Evolutionary conservation across 805 yeast species (phyloP), one percentile per base, ranked within the genome.

Genomic region (Yarrowia sp.): DNA sequence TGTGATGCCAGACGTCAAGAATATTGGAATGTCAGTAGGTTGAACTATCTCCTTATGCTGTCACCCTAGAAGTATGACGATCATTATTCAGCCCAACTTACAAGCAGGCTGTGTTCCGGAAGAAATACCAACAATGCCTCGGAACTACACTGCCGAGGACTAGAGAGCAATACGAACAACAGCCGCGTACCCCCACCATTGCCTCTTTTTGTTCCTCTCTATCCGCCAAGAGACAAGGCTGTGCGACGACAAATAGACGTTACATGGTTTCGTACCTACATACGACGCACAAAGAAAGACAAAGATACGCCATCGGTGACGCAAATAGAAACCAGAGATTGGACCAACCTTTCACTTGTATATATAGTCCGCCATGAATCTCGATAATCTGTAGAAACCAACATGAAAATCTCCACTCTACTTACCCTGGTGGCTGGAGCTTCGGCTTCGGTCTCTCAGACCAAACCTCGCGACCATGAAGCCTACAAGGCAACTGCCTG

Each of bases 401-500:
- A 22, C 16, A 52, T 52, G 59, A 52, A 52, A 36, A 11, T 52
- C 22, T 6, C 32, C n/a, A 24, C 22, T n/a, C n/a, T 36, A 3
- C 24, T 52, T 44, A n/a, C 43, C 10, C 44, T 52, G 33, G 43
- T 19, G 12, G 33, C 43, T 17, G 43, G 28, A 52, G 59, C 44
- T 22, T 52, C 59, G 14, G 56, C 56, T 14, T 49, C 56, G 11
- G 59, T 52, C 41, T 21, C 21, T 11, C 33, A 28, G 38, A 51
- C 58, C 6, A 22, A 51, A 36, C 59, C 59, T 8, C 59, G 59
- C 36, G 59, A 52, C 33, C 19, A 52, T n/a, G 59, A 52, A n/a
- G 43, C 33, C 32, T 52, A 52, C 33, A 35, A 35, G 19, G 59
- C 59, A 11, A 21, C 21, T 2, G 22, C 59, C 32, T 52, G 59